Evolutionary conservation across 2,329 filamentous ascomycete species (phyloP).

Genomic region (Ophiostoma pallidulum): DNA sequence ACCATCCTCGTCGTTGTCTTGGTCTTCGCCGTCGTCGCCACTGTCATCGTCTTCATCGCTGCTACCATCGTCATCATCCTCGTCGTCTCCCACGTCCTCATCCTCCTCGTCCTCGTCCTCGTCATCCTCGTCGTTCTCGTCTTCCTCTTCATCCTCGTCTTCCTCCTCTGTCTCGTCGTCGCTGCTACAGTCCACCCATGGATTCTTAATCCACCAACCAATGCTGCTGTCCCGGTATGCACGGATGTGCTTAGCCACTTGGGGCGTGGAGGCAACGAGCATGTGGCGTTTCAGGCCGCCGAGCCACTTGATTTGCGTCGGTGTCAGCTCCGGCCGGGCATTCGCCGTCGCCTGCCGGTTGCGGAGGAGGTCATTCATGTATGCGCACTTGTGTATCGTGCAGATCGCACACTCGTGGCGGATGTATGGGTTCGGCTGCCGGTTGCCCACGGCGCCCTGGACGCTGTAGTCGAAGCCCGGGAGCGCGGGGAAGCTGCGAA

Average conservation of each 20-base stretch:
- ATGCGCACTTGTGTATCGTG: slow-evolving; percentile 17
- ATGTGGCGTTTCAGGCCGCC: slow-evolving; percentile 8
- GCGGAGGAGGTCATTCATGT: slow-evolving; percentile 11
- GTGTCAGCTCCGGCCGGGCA: not conserved
- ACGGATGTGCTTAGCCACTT: not conserved
- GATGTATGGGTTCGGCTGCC: not conserved
- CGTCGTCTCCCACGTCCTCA: not conserved
- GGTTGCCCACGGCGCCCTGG: slow-evolving; percentile 5
- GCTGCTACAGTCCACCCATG: not conserved
- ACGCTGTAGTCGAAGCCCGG: slow-evolving; percentile 10
- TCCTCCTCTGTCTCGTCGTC: not conserved
- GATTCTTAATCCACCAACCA: not conserved
- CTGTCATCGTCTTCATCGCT: not conserved
- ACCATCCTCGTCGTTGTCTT: not conserved
- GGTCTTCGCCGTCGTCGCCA: not conserved
- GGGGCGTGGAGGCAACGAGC: slow-evolving; percentile 5
- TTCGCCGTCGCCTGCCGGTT: not conserved
- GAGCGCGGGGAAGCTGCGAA: slow-evolving; percentile 13
- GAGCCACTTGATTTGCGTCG: slow-evolving; percentile 10
- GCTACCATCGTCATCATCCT: not conserved
- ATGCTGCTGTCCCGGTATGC: not conserved
- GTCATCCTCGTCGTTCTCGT: too few relatives aligned
- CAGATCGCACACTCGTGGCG: slow-evolving; percentile 18
- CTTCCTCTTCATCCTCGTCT: not conserved
- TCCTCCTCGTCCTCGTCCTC: not conserved